Conservation (phyloP, 192 early-diverging fungal species). For the Spinellus fusiger region DNA sequence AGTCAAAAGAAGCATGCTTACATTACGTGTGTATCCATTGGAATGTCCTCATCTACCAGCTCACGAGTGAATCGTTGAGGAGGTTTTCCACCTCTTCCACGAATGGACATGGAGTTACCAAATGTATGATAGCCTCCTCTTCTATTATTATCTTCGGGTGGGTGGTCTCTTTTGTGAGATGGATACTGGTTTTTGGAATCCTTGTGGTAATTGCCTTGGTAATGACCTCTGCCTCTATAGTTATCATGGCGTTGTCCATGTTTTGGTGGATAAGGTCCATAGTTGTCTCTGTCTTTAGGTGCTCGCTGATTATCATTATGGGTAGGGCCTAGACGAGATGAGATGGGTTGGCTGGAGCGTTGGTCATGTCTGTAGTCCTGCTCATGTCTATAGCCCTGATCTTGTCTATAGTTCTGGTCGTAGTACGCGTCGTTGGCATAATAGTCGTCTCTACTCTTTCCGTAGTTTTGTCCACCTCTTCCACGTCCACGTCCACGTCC, state of each 20-base stretch:
- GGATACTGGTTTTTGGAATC: neutral
- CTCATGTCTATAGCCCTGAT: too few relatives aligned
- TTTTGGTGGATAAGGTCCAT: too few relatives aligned
- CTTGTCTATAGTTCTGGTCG: neutral
- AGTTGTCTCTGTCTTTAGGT: too few relatives aligned
- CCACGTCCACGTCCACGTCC: conserved; percentile 13
- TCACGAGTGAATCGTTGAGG: conserved; percentile 3
- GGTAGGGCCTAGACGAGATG: conserved; percentile 15
- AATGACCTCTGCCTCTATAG: neutral
- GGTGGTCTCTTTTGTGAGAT: too few relatives aligned
- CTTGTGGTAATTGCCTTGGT: neutral
- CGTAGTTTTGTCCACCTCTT: conserved; percentile 1
- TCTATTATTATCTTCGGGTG: neutral
- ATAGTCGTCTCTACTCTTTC: neutral
- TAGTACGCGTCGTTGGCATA: neutral
- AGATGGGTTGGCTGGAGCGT: conserved; percentile 4
- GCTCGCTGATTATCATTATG: too few relatives aligned
- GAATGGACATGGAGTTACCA: neutral
- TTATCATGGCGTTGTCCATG: neutral
- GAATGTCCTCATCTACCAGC: conserved; percentile 17
- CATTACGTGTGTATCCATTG: conserved; percentile 9
- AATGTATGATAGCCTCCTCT: conserved; percentile 5
- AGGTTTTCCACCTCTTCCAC: conserved; percentile 14
- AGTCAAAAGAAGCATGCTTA: neutral
- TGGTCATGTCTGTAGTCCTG: too few relatives aligned